Percentiles rank a stretch among this genome's conserved stretches.
These are phyloP conservation scores for Yueomyces sinensis DNA, from an alignment of 805 yeast genomes.

Conservation along the genomic window DNA sequence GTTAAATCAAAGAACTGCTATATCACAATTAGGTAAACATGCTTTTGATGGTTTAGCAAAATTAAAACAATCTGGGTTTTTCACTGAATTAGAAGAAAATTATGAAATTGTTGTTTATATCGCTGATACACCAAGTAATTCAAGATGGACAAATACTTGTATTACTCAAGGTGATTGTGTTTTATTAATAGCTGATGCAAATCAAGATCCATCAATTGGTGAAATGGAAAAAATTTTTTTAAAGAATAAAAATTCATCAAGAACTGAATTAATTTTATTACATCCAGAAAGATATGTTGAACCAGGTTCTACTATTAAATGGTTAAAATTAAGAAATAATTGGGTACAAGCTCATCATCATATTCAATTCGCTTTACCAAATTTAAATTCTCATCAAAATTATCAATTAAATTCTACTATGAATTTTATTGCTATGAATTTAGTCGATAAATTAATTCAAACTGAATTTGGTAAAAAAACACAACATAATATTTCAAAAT, in stretches of 20 bases:
- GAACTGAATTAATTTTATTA: constrained; percentile 73
- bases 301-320: constrained; percentile 72
- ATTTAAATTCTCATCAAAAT: not conserved
- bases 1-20: constrained; percentile 70
- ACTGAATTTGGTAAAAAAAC: constrained; percentile 21
- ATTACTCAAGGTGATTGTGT: constrained; percentile 92
- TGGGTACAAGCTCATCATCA: constrained; percentile 96
- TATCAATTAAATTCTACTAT: not conserved
- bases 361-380: constrained; percentile 39
- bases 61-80: constrained; percentile 75
- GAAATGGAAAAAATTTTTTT: constrained; percentile 72
- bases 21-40: constrained; percentile 73
- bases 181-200: constrained; percentile 77
- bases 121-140: constrained; percentile 70
- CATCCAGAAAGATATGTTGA: constrained; percentile 74
- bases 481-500: constrained; percentile 19
- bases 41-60: constrained; percentile 86
- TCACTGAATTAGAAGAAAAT: constrained; percentile 81
- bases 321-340: constrained; percentile 63
- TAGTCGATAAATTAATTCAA: constrained; percentile 18
- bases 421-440: constrained; percentile 3
- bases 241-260: constrained; percentile 67
- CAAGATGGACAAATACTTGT: constrained; percentile 87
- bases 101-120: constrained; percentile 82
- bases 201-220: constrained; percentile 58